Conservation (phyloP, 495 filamentous ascomycete genomes). For the Stereocaulon alpinum region DNA sequence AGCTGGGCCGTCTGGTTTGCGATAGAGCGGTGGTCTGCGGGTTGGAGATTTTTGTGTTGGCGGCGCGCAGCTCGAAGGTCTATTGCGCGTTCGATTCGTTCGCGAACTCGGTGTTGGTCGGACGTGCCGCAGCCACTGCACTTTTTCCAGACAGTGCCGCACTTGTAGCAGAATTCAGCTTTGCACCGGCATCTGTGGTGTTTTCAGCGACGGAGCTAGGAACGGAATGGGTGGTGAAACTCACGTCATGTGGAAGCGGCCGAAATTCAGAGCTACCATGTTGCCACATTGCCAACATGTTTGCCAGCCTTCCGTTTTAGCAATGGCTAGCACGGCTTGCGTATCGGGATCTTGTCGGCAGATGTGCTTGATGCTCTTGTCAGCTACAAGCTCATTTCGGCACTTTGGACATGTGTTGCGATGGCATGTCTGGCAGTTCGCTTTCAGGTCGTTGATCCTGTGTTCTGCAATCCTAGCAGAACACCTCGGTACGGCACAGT, state of each 20-base stretch:
- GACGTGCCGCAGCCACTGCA: neutral
- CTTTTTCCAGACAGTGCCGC: neutral
- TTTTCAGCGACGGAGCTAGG: no score
- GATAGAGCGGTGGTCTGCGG: no score
- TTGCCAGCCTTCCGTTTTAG: neutral
- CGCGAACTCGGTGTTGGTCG: neutral
- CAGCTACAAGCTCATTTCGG: neutral
- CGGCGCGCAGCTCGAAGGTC: neutral
- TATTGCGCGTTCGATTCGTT: neutral
- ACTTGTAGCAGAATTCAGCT: neutral
- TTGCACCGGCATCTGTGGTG: neutral
- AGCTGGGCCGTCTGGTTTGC: no score
- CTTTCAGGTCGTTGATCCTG: neutral
- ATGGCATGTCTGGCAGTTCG: neutral
- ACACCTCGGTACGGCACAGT: neutral
- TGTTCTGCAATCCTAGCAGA: neutral
- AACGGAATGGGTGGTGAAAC: no score
- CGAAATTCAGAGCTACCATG: neutral
- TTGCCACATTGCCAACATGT: neutral
- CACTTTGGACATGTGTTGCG: neutral
- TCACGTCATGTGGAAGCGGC: neutral
- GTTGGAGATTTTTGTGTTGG: no score
- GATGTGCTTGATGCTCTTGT: no score
- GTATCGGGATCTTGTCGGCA: neutral
- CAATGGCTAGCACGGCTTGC: neutral